Base-by-base conservation (phyloP, 345 rosid species). In the Nasturtium officinale region DNA sequence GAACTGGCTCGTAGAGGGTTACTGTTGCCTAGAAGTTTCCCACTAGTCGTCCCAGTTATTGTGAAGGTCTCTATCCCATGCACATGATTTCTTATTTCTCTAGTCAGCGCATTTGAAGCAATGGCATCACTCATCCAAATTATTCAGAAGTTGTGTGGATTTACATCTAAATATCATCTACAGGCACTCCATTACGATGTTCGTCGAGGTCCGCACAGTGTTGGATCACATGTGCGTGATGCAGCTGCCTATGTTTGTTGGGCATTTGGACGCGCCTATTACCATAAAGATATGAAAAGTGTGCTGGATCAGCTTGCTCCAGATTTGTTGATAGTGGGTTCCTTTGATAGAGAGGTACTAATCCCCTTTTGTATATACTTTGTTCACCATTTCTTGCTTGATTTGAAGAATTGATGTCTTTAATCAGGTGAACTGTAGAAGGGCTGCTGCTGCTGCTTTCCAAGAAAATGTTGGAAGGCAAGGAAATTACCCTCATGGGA, bases 231-330 rank as follows among this genome's bases (percentile, higher is more conserved):
- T 84, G 97, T 95, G 33, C 96, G 97, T 73, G 99, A 95, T 85
- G 99, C 97, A 80, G 96, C 99, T 66, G 99, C 99, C 52, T 95
- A 95, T 79, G 99, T 95, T 58, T 95, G 97, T 68, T 95, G 99
- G 97, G 99, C 97, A 73, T 95, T 95, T 87, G 99, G 97, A 13
- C 96, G 99, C 55, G 93, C 97, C 61, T 95, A 95, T 84, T 79
- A 56, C 87, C 86, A 89, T 65, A 58, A 80, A n/a, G 96, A 91
- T 78, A 88, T 95, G 99, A 89, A 85, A 84, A 81, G 56, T 65
- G 82, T 95, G 57, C 72, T 95, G 84, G 92, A 91, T 72, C 89
- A 91, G 71, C 84, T 95, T 75, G 93, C 89, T 76, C 92, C 97
- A 35, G 91, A 95, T 84, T 82, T 95, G 59, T 83, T 95, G 74